Evolutionary conservation across 805 yeast genomes (phyloP), one percentile per base, ranked within the genome.

Genomic region (Teunomyces panamensis): DNA sequence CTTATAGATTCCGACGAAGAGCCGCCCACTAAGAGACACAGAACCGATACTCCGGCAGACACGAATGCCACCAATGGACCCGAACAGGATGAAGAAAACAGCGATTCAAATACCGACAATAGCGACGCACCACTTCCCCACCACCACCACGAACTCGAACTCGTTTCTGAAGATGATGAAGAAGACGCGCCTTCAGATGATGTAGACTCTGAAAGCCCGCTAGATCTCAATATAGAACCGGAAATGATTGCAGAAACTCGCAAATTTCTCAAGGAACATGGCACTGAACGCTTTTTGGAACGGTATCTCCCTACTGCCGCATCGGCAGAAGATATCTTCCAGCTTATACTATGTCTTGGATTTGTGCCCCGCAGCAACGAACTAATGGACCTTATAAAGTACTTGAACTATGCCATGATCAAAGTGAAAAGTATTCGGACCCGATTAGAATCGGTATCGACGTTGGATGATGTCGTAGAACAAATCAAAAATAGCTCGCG

Each of bases 281-380:
- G 96, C 0, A 72, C 79, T 29, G 66, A 74, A 50, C 63, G 67
- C 48, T 89, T 89, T 56, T 61, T 89, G 39, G 80, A 80, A 47
- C 71, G 73, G 42, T 85, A 79, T 51, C 62, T 88, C 14, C 87
- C 91, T 2, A 74, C 76, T 2, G 77, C 78, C 3, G 83, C 89
- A 20, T 72, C 78, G 17, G 73, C 81, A 3, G 74, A 79, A 11
- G 85, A 85, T 54, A 71, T 87, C 3, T 60, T 82, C 28, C 71
- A 69, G 41, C 67, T 87, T 43, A 78, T 86, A 9, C 71, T 80
- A 42, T 67, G 84, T 34, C 62, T 90, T 20, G 97, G 96, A 1
- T 89, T 79, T 57, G 50, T 62, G 53, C 62, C 74, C 47, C 59
- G 51, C n/a, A 78, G 77, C 45, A 67, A 68, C 45, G 72, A 70